Conservation (phyloP, 176 grass and related monocot species). For the Ampelocalamus luodianensis region DNA sequence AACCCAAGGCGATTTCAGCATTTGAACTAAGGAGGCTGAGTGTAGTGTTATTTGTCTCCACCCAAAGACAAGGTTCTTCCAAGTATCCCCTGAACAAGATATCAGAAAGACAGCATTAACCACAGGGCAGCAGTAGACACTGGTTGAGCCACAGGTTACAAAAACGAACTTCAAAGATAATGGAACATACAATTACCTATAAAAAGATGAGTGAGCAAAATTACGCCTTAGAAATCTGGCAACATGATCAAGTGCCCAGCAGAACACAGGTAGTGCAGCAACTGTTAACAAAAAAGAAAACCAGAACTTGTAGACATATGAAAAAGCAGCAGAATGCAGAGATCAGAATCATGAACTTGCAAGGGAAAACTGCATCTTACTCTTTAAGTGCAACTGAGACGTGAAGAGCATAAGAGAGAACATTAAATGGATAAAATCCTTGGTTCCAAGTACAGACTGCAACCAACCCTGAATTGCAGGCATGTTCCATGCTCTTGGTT, state of each 20-base stretch:
- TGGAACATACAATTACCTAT: slow-evolving; percentile 56
- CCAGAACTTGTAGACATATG: neutral
- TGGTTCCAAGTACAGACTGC: slow-evolving; percentile 66
- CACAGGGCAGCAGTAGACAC: neutral
- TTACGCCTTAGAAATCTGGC: slow-evolving; percentile 85
- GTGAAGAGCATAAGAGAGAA: slow-evolving; percentile 77
- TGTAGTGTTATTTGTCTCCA: slow-evolving; percentile 77
- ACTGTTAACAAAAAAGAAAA: slow-evolving; percentile 57
- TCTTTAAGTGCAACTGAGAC: slow-evolving; percentile 77
- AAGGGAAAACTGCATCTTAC: slow-evolving; percentile 47
- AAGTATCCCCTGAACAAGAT: slow-evolving; percentile 76
- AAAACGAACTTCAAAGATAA: neutral
- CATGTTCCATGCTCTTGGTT: slow-evolving; percentile 84
- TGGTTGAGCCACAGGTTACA: neutral
- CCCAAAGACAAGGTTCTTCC: slow-evolving; percentile 87
- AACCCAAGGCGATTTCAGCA: slow-evolving; percentile 82
- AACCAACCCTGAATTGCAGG: slow-evolving; percentile 74
- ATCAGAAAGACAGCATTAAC: slow-evolving; percentile 14
- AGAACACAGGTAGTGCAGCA: slow-evolving; percentile 86
- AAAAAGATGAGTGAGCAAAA: slow-evolving; percentile 76
- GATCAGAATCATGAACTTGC: slow-evolving; percentile 1
- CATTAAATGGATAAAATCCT: slow-evolving; percentile 91
- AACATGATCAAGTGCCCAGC: slow-evolving; percentile 93
- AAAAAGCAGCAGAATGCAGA: neutral
- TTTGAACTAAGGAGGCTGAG: slow-evolving; percentile 79